phyloP scores from a whole-genome alignment of 192 early-diverging fungal genomes.

The Coemansia sp. region DNA sequence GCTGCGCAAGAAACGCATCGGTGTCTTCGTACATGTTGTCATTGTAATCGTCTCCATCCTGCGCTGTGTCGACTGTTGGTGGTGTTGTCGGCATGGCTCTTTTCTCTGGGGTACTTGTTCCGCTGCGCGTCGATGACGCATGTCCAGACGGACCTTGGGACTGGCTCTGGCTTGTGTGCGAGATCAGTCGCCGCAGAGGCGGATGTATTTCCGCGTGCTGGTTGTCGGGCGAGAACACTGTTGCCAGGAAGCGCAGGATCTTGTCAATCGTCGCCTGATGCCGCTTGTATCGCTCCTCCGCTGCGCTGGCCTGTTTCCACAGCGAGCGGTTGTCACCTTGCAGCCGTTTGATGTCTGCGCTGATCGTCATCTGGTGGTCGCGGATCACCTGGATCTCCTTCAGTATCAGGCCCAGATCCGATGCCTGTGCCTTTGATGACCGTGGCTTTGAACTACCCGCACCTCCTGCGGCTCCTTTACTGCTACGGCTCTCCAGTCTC shows the following conservation, averaged over 20 bases:
- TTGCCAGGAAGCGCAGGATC: slow-evolving; percentile 88
- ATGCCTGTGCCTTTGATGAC: slow-evolving; percentile 26
- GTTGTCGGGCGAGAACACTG: slow-evolving; percentile 70
- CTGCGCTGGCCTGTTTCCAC: slow-evolving; percentile 79
- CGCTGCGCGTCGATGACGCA: background rate
- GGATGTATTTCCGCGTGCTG: slow-evolving; percentile 36
- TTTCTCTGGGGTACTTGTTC: slow-evolving; percentile 4
- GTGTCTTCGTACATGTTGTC: background rate
- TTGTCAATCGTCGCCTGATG: slow-evolving; percentile 95
- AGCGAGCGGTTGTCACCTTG: slow-evolving; percentile 87
- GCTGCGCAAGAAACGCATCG: slow-evolving; percentile 21
- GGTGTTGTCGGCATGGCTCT: background rate
- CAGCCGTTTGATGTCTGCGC: slow-evolving; percentile 80
- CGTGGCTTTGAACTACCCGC: slow-evolving; percentile 7
- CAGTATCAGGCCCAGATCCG: slow-evolving; percentile 43
- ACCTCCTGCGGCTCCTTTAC: background rate
- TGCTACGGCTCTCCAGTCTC: background rate
- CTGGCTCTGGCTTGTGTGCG: slow-evolving; percentile 9
- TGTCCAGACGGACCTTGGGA: background rate
- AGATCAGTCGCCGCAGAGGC: slow-evolving; percentile 47
- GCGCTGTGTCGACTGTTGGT: background rate
- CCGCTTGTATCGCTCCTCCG: slow-evolving; percentile 77
- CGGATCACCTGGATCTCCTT: slow-evolving; percentile 87
- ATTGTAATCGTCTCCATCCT: background rate
- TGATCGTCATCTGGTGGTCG: slow-evolving; percentile 88